These are phyloP conservation scores for Citeromyces siamensis DNA, from an alignment of 1,139 yeast species.

Conservation along the genomic window DNA sequence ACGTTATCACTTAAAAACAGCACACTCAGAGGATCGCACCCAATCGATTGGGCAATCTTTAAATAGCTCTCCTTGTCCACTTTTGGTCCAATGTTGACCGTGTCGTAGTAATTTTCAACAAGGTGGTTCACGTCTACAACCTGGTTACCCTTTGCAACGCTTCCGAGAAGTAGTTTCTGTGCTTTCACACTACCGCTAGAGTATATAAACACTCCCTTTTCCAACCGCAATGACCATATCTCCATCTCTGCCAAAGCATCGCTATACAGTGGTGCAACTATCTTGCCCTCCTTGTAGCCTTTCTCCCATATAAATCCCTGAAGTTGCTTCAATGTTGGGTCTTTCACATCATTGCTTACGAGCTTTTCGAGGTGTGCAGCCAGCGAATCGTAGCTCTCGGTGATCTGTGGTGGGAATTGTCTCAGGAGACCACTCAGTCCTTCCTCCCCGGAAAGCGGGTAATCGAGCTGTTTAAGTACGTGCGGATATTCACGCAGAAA, in stretches of 20 bases:
- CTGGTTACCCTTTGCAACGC: conserved; percentile 29
- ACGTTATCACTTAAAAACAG: conserved; percentile 71
- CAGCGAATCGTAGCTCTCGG: conserved; percentile 18
- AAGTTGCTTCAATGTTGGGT: conserved; percentile 59
- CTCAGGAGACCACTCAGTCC: conserved; percentile 21
- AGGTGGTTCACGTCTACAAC: conserved; percentile 36
- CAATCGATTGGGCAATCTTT: conserved; percentile 38
- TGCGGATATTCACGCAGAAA: conserved; percentile 23
- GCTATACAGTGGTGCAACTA: conserved; percentile 62
- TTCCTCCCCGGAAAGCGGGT: conserved; percentile 20
- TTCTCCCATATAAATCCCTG: conserved; percentile 79
- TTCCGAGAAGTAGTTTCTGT: conserved; percentile 62
- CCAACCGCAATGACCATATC: conserved; percentile 18
- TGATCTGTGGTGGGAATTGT: conserved; percentile 30
- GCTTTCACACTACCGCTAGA: conserved; percentile 91
- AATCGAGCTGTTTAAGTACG: conserved; percentile 18
- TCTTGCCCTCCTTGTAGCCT: conserved; percentile 66
- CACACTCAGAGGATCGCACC: conserved; percentile 20
- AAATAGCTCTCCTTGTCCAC: conserved; percentile 42
- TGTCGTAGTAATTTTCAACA: conserved; percentile 68
- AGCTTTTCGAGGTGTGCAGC: conserved; percentile 36
- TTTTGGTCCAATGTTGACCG: conserved; percentile 74
- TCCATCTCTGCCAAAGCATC: conserved; percentile 59
- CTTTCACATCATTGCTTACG: conserved; percentile 63
- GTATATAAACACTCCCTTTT: conserved; percentile 48